Conservation (phyloP, 176 grass and related monocot species). For the Juncus inflexus region DNA sequence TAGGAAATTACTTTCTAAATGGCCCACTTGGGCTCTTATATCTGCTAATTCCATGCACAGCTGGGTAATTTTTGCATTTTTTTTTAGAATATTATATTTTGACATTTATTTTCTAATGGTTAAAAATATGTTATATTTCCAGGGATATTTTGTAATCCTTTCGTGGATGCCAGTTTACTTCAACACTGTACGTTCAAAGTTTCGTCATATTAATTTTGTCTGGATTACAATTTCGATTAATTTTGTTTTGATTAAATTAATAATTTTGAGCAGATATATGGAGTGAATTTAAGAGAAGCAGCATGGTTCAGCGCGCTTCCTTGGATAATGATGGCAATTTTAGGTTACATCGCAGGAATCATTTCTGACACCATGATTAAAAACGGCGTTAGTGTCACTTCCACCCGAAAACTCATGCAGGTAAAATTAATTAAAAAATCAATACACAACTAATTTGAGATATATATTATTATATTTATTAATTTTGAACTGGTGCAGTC, state of each 20-base stretch:
- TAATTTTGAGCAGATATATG: constrained; percentile 56
- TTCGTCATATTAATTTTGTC: constrained; percentile 21
- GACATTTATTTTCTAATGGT: constrained; percentile 4
- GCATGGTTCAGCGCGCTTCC: constrained; percentile 99
- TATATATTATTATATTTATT: too few relatives aligned
- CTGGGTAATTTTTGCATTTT: constrained; percentile 71
- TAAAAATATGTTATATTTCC: constrained; percentile 32
- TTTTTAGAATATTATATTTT: constrained; percentile 21
- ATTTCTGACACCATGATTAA: constrained; percentile 69
- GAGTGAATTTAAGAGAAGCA: constrained; percentile 89
- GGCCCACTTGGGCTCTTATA: constrained; percentile 94
- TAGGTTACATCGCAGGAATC: constrained; percentile 81
- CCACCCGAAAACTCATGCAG: constrained; percentile 97
- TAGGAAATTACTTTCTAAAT: constrained; percentile 80
- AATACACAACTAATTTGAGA: too few relatives aligned
- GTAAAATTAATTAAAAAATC: constrained; percentile 18
- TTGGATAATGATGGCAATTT: constrained; percentile 98
- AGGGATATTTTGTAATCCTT: constrained; percentile 98
- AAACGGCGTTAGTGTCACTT: constrained; percentile 68
- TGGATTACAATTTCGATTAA: constrained; percentile 21
- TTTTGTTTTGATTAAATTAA: constrained; percentile 11
- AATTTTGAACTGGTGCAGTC: constrained; percentile 38
- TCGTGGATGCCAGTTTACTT: constrained; percentile 99
- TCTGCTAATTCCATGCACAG: constrained; percentile 99
- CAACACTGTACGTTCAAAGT: constrained; percentile 57